phyloP scores from a whole-genome alignment of 805 yeast species.

The Ogataea neopini region DNA sequence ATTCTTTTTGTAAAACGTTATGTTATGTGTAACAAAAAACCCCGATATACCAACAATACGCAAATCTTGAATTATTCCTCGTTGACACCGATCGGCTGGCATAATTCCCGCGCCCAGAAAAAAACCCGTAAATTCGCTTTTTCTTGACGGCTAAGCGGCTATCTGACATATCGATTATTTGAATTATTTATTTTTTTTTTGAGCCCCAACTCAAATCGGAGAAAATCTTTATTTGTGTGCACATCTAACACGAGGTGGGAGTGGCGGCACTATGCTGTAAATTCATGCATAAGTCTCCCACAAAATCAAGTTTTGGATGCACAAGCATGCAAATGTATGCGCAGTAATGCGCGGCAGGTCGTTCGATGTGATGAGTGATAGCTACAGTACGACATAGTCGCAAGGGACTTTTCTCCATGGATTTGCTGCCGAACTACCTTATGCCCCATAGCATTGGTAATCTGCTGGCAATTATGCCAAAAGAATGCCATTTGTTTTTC shows the following conservation, averaged over 20 bases:
- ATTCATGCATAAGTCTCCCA: background rate
- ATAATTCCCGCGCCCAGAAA: background rate
- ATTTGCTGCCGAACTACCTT: background rate
- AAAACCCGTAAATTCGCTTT: too few relatives aligned
- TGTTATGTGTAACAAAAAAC: too few relatives aligned
- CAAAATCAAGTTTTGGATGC: background rate
- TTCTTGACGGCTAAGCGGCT: background rate
- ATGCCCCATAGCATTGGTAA: background rate
- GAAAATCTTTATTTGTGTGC: background rate
- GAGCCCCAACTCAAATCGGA: background rate
- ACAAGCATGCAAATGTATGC: background rate
- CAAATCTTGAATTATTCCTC: too few relatives aligned
- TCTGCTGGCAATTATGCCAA: background rate
- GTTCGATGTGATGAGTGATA: slow-evolving; percentile 5
- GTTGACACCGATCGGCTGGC: background rate
- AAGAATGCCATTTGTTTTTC: background rate
- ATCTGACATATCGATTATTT: slow-evolving; percentile 1
- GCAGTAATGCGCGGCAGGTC: background rate
- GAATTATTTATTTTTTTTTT: background rate
- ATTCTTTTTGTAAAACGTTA: too few relatives aligned
- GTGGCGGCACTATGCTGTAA: background rate
- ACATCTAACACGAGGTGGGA: background rate
- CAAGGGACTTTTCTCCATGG: background rate
- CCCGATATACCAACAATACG: too few relatives aligned
- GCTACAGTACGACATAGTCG: background rate